Base-by-base conservation (phyloP, 345 rosid genomes). In the Syzygium aromaticum region DNA sequence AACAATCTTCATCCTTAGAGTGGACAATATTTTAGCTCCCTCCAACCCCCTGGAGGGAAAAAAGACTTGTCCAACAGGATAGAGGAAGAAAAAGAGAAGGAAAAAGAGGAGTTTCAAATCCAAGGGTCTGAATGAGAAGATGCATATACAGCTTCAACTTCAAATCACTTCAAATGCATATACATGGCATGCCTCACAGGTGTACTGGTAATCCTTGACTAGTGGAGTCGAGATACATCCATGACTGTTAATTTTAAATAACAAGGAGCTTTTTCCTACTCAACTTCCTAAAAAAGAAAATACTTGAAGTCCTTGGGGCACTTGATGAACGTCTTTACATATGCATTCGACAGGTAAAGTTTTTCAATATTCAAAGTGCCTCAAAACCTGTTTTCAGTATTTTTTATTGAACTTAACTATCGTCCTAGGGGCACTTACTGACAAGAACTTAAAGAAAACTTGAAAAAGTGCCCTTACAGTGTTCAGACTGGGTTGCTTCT, bases 401-500 rank as follows among this genome's bases (percentile, higher is more conserved):
- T 73, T 73, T 56, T 38, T 73, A 9, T 73, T 73, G 49, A 5
- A 40, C 80, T 73, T 19, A 73, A 83, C 21, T 83, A 83, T 51
- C 33, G 16, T 52, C 22, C 85, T 46, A 19, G 38, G 80, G 25
- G 80, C 82, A 40, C 28, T 49, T 49, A 40, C 52, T 51, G 64
- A 25, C 19, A 54, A 28, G 84, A 77, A 30, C 25, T 86, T 15
- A 59, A 64, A 86, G 23, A 87, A 33, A 51, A 25, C 56, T 82
- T 86, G 77, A 64, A 82, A 59, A 91, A 87, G 84, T 86, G 84
- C 90, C 92, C 98, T 93, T 92, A 97, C 99, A 90, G 92, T 87
- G 85, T 92, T 87, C 87, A 90, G 89, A 85, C 84, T 86, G 52
- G 88, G 85, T 78, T 88, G 94, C 93, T 89, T 94, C 83, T 78